Evolutionary conservation across 495 filamentous ascomycete genomes (phyloP), one percentile per base, ranked within the genome.

Genomic region (Aspergillus ostianus): DNA sequence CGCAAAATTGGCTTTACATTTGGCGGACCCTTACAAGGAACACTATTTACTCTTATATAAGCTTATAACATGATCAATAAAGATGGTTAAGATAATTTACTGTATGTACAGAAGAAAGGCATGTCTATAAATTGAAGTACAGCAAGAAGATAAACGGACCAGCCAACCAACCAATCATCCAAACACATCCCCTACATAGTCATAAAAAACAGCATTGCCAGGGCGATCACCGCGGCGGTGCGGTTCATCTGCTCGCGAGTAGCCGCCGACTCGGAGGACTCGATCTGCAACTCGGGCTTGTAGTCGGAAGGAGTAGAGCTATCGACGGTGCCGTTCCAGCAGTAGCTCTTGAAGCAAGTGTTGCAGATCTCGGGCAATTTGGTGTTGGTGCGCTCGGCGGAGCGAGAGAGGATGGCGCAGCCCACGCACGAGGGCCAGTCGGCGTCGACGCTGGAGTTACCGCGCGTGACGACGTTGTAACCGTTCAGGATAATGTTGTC

Each of bases 401-500:
- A 87, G 15, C 91, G 79, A 51, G 77, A 80, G 6, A 96, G 75
- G 12, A 93, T 84, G 5, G 92, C 92, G 67, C 92, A 97, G 12
- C 88, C 91, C 0, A 93, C 87, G 62, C 92, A 97, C 0, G 81
- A 74, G 0, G 83, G 77, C 92, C 92, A 97, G 19, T 86, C 63
- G 0, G 65, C 59, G 67, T 94, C 90, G 2, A 82, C 54, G 2
- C 89, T 91, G 19, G 78, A 83, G 70, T 96, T 96, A 27, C 84
- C 92, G 73, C 83, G 82, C 0, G 92, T 96, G 2, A 84, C 92
- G n/a, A 85, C 80, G 61, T 93, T 80, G 73, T 85, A 91, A 9
- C 91, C 93, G 55, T 97, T 97, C 60, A 78, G 67, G 62, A 97
- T 90, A 56, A 93, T 86, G 41, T 77, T 75, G 72, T 96, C 83